These are phyloP conservation scores for Sporothrix pseudoabietina DNA, from an alignment of 2,329 filamentous ascomycete genomes.

Conservation along the genomic window DNA sequence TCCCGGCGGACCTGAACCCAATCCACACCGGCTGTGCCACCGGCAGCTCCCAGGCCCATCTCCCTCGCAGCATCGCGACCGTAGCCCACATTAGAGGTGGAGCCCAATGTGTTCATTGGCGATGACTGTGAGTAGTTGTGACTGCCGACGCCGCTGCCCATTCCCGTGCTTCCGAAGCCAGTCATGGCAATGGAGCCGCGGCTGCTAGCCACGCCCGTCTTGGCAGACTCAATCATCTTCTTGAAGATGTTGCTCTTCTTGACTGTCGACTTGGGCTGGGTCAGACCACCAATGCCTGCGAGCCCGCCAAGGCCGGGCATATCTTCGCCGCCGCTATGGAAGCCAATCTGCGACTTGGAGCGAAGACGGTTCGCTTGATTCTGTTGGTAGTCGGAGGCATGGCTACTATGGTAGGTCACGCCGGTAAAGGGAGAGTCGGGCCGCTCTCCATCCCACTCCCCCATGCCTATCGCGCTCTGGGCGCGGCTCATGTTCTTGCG, in stretches of 20 bases:
- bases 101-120: conserved; percentile 48
- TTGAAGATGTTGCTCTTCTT: conserved; percentile 89
- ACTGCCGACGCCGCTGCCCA: conserved; percentile 29
- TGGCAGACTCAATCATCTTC: conserved; percentile 90
- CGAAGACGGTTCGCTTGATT: conserved; percentile 39
- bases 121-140: conserved; percentile 33
- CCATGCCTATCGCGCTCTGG: conserved; percentile 65
- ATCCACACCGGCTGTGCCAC: conserved; percentile 61
- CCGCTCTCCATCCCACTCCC: conserved; percentile 57
- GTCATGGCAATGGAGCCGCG: conserved; percentile 76
- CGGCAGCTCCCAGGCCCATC: conserved; percentile 60
- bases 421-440: conserved; percentile 71
- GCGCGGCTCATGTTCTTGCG: conserved; percentile 65
- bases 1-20: conserved; percentile 98
- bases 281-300: conserved; percentile 75
- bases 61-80: conserved; percentile 63
- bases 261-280: conserved; percentile 68
- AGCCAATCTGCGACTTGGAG: conserved; percentile 68
- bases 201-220: conserved; percentile 88
- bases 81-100: conserved; percentile 35
- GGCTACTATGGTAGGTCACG: conserved; percentile 88
- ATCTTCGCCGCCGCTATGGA: conserved; percentile 56
- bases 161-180: conserved; percentile 48
- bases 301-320: conserved; percentile 45
- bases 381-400: conserved; percentile 60